Percentiles rank a stretch among this genome's conserved stretches.
Conservation (phyloP, 1,284 basidiomycete species). For the Phellinidium pouzarii region DNA sequence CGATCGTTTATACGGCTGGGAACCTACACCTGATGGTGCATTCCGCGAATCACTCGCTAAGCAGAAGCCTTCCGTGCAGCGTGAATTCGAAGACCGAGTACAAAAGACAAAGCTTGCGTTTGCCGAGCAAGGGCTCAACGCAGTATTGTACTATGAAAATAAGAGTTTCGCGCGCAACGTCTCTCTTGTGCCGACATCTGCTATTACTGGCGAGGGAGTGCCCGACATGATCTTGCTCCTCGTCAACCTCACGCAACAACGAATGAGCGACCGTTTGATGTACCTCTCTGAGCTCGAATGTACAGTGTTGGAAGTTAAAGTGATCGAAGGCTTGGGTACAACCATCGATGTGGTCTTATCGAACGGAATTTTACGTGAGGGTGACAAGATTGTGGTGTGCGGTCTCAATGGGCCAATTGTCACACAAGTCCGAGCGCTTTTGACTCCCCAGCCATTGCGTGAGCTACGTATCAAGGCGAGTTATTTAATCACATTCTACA, state of each 20-base stretch:
- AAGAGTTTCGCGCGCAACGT: conserved; percentile 93
- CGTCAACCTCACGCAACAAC: conserved; percentile 94
- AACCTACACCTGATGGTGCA: conserved; percentile 83
- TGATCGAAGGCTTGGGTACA: conserved; percentile 96
- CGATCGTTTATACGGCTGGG: conserved; percentile 97
- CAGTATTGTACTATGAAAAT: conserved; percentile 96
- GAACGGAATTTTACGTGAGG: conserved; percentile 90
- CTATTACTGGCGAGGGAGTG: conserved; percentile 96
- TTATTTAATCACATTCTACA: conserved; percentile 13
- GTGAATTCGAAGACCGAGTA: conserved; percentile 90
- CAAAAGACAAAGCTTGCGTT: conserved; percentile 87
- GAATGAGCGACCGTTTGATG: conserved; percentile 98
- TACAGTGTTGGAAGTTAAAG: conserved; percentile 99
- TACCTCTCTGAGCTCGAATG: conserved; percentile 97
- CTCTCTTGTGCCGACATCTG: conserved; percentile 95
- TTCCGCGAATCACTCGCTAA: conserved; percentile 91
- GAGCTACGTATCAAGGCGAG: conserved; percentile 92
- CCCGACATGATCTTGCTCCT: conserved; percentile 99
- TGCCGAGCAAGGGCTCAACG: conserved; percentile 96
- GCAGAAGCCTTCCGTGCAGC: conserved; percentile 76
- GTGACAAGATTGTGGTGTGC: conserved; percentile 94
- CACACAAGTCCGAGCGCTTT: conserved; percentile 88
- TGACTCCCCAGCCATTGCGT: conserved; percentile 95
- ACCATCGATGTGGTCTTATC: conserved; percentile 97
- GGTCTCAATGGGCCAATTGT: conserved; percentile 98